Percentiles rank a stretch among this genome's conserved stretches.
These are phyloP conservation scores for Onygena corvina DNA, from an alignment of 2,329 filamentous ascomycete genomes.

Conservation along the genomic window DNA sequence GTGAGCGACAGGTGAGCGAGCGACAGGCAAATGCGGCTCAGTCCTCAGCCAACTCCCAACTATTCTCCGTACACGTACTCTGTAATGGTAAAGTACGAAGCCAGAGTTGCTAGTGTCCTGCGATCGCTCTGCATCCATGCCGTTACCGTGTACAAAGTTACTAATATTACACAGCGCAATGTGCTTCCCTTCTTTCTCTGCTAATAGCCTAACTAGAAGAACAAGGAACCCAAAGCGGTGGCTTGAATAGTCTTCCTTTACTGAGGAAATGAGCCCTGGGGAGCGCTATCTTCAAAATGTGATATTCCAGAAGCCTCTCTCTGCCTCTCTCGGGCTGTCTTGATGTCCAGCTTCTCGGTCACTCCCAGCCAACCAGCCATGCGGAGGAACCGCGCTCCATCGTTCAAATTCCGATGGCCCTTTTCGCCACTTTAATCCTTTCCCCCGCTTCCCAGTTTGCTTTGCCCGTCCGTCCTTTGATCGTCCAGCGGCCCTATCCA, in stretches of 20 bases:
- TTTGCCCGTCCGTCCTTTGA: not conserved
- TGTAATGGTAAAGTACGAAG: no score
- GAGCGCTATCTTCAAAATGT: not conserved
- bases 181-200: not conserved
- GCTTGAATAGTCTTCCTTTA: not conserved
- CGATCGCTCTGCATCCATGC: not conserved
- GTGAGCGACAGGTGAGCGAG: not conserved
- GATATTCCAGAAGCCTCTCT: no score
- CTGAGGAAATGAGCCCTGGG: not conserved
- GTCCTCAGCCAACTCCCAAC: not conserved
- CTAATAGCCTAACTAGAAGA: not conserved
- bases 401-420: not conserved
- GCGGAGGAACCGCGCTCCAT: constrained; percentile 3
- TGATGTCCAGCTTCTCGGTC: no score
- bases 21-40: not conserved
- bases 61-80: no score
- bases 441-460: constrained; percentile 7
- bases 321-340: not conserved
- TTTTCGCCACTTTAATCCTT: constrained; percentile 1
- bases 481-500: constrained; percentile 1
- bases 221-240: constrained; percentile 1
- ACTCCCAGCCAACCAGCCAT: constrained; percentile 1
- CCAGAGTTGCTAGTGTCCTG: not conserved
- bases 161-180: no score
- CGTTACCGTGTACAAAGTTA: not conserved